Evolutionary conservation across 768 basidiomycete species (phyloP).

Genomic region (Hygrophoropsis aurantiaca): DNA sequence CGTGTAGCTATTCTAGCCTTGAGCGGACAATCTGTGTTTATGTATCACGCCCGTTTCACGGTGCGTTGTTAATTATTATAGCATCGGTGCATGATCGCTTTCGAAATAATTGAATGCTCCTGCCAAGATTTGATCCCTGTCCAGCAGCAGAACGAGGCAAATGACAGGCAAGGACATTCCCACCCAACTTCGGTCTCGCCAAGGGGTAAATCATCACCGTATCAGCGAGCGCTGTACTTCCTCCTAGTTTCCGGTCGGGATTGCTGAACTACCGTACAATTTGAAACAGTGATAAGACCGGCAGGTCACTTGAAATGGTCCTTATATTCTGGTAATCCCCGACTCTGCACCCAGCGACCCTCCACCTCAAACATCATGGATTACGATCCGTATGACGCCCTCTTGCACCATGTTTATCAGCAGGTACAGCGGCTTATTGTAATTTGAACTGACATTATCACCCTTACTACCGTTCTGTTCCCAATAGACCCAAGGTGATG

Average conservation of each 20-base stretch:
- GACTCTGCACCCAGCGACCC: too few species aligned
- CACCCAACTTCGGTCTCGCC: neutral
- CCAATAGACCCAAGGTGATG: conserved; percentile 73
- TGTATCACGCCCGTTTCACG: too few species aligned
- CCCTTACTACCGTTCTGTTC: neutral
- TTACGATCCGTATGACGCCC: conserved; percentile 78
- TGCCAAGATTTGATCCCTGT: too few species aligned
- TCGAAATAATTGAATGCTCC: too few species aligned
- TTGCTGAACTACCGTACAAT: neutral
- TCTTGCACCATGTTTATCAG: conserved; percentile 77
- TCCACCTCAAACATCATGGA: conserved; percentile 44
- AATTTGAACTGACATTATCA: neutral
- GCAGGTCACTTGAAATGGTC: too few species aligned
- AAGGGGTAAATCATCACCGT: neutral
- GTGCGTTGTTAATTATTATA: too few species aligned
- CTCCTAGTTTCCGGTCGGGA: neutral
- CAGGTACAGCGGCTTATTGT: conserved; percentile 40
- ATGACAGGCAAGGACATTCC: neutral
- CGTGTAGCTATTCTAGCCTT: too few species aligned
- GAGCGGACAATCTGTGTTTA: too few species aligned
- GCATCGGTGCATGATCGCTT: too few species aligned
- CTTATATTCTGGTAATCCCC: conserved; percentile 7
- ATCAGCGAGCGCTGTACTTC: neutral
- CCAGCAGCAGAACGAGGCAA: too few species aligned
- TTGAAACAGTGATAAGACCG: neutral